Evolutionary conservation across 306 rosid species (phyloP), one percentile per base, ranked within the genome.

Genomic region (Gleditsia sinensis): DNA sequence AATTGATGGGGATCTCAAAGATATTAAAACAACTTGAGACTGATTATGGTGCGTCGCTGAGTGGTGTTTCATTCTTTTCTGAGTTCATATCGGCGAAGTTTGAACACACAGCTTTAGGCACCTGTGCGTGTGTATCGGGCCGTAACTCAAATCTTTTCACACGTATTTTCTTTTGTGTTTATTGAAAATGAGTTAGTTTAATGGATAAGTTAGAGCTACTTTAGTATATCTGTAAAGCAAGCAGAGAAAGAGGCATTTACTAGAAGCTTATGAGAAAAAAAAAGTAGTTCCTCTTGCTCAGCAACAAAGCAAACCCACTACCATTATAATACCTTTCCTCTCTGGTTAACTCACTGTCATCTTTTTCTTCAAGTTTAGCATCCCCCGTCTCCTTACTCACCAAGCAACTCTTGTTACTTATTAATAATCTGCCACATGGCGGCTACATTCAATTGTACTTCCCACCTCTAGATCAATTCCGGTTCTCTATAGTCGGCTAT

Each of bases 331-430:
- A 85, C 96, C 94, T 91, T 94, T 82, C 96, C 83, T 81, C 86
- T n/a, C 80, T 43, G 67, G 80, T 55, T 56, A 86, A 69, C 79
- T 78, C 79, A 32, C 55, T 76, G 75, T 82, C 95, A 73, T 83
- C 91, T 79, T 82, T 79, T 66, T 58, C 86, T 21, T 80, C 80
- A 93, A 85, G 97, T 88, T 93, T 91, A 33, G 97, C 91, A 91
- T 89, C 45, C 92, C 55, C 36, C 48, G 54, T 68, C 92, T 80
- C 85, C 98, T 94, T 93, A 91, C 84, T 83, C 71, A 65, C 78
- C 87, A 94, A 94, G 98, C 67, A 89, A 89, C 24, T 71, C 75
- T 14, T 43, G 63, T 74, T 77, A 74, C 83, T 25, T 85, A 81
- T 62, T 76, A 12, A 55, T 17, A 69, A 80, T 68, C 51, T 20